Evolutionary conservation across 768 basidiomycete species (phyloP).

Genomic region (Dacryopinax primogenitus): DNA sequence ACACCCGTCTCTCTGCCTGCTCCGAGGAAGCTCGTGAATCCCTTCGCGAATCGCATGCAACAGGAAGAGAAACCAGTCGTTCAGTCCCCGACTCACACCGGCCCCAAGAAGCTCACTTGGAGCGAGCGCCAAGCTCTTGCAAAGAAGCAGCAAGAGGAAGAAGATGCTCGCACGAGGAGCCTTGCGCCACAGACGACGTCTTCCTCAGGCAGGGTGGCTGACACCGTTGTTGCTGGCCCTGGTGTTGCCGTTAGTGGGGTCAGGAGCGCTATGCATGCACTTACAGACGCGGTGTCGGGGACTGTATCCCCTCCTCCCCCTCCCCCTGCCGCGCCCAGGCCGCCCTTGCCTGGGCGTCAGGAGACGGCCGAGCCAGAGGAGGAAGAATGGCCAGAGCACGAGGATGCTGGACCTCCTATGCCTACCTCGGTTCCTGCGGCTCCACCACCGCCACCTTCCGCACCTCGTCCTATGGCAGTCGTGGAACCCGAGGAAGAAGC

Average conservation of each 20-base stretch:
- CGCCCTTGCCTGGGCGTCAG: slow-evolving; percentile 24
- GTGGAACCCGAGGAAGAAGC: slow-evolving; percentile 34
- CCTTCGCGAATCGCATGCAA: slow-evolving; percentile 48
- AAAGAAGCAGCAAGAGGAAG: slow-evolving; percentile 74
- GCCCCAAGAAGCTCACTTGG: slow-evolving; percentile 79
- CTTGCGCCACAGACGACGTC: slow-evolving; percentile 29
- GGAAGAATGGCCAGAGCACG: slow-evolving; percentile 24
- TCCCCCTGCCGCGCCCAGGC: slow-evolving; percentile 23
- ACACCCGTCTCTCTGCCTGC: slow-evolving; percentile 72
- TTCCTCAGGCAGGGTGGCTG: slow-evolving; percentile 9
- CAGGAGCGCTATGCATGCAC: slow-evolving; percentile 20
- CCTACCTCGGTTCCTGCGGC: slow-evolving; percentile 29
- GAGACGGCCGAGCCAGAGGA: slow-evolving; percentile 27
- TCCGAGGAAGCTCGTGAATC: slow-evolving; percentile 80
- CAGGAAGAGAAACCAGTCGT: slow-evolving; percentile 30
- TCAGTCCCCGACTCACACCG: slow-evolving; percentile 19
- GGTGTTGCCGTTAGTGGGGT: slow-evolving; percentile 37
- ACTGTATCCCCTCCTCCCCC: slow-evolving; percentile 21
- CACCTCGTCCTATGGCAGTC: slow-evolving; percentile 22
- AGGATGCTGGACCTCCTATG: slow-evolving; percentile 27
- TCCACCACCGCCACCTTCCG: slow-evolving; percentile 26
- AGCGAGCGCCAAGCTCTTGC: slow-evolving; percentile 83
- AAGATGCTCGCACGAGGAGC: slow-evolving; percentile 50
- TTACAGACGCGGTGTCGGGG: slow-evolving; percentile 18
- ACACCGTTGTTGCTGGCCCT: slow-evolving; percentile 28